Percentiles rank a stretch among this genome's conserved stretches.
Conservation (phyloP, 1,284 basidiomycete genomes). For the Baeospora myosura region DNA sequence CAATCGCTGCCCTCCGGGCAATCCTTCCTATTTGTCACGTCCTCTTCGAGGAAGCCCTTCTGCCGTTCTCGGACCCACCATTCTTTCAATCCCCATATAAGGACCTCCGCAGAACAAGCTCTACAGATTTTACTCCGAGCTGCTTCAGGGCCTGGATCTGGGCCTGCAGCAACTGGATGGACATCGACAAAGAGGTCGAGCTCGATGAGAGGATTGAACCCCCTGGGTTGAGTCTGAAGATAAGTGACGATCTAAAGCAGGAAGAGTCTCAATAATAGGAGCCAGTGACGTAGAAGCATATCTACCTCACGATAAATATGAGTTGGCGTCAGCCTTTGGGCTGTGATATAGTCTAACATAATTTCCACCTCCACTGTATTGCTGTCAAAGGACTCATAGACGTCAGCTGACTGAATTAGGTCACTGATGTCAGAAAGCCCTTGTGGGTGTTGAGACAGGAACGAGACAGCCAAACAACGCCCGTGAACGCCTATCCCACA, state of each 20-base stretch:
- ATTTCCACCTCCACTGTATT: constrained; percentile 74
- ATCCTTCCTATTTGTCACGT: constrained; percentile 48
- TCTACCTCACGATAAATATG: constrained; percentile 68
- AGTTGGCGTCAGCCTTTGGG: constrained; percentile 49
- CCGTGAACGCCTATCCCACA: constrained; percentile 68
- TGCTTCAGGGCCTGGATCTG: constrained; percentile 46
- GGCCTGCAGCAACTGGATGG: constrained; percentile 44
- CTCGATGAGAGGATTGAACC: constrained; percentile 60
- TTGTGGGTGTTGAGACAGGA: constrained; percentile 59
- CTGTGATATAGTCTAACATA: constrained; percentile 67
- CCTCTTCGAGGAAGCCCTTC: constrained; percentile 53
- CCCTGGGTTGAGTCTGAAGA: constrained; percentile 50
- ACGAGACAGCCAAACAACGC: constrained; percentile 55
- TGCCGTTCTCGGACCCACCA: constrained; percentile 75
- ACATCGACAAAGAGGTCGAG: constrained; percentile 61
- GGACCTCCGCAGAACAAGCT: constrained; percentile 62
- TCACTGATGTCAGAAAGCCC: constrained; percentile 58
- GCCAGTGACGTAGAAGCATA: constrained; percentile 8
- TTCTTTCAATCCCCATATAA: constrained; percentile 64
- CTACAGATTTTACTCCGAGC: constrained; percentile 57
- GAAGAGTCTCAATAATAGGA: constrained; percentile 8
- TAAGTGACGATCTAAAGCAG: constrained; percentile 49
- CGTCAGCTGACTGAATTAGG: constrained; percentile 61
- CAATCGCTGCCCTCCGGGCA: constrained; percentile 56
- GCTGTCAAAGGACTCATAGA: constrained; percentile 70